phyloP scores from a whole-genome alignment of 768 basidiomycete genomes.

The Tubosaeta sp. region DNA sequence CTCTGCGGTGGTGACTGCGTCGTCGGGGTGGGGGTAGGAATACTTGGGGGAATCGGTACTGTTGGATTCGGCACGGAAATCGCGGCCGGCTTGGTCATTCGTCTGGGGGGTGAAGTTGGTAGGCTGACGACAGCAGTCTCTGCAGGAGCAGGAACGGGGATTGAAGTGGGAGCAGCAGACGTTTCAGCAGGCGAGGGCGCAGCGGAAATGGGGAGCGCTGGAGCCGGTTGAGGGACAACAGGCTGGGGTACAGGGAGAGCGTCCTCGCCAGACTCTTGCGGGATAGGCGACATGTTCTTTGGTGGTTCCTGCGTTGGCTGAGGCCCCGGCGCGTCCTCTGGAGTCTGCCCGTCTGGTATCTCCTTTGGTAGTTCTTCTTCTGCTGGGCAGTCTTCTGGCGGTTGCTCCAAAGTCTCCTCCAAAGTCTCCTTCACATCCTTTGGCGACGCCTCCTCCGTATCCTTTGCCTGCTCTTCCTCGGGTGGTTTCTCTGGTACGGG shows the following conservation, averaged over 20 bases:
- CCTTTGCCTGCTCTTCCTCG: background rate
- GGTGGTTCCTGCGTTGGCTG: constrained; percentile 1
- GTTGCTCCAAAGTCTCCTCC: background rate
- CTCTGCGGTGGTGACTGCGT: constrained; percentile 3
- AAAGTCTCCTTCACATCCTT: background rate
- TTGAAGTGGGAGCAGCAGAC: background rate
- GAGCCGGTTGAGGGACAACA: constrained; percentile 7
- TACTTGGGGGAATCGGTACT: constrained; percentile 1
- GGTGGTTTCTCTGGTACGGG: constrained; percentile 9
- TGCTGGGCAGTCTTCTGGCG: background rate
- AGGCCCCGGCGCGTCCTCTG: background rate
- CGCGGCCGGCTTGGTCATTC: constrained; percentile 1
- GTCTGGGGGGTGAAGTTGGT: background rate
- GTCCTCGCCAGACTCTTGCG: constrained; percentile 2
- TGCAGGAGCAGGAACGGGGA: background rate
- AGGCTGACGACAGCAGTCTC: background rate
- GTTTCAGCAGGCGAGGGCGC: background rate
- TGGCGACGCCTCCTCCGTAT: background rate
- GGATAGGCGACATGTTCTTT: constrained; percentile 1
- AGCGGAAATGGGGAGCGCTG: background rate
- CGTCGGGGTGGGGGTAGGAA: constrained; percentile 7
- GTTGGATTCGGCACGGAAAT: constrained; percentile 4
- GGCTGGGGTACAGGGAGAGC: constrained; percentile 11
- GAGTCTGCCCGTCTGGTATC: background rate
- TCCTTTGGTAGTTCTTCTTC: constrained; percentile 1